These are phyloP conservation scores for Rhodotorula sp. DNA, from an alignment of 1,284 basidiomycete genomes.

Conservation along the genomic window DNA sequence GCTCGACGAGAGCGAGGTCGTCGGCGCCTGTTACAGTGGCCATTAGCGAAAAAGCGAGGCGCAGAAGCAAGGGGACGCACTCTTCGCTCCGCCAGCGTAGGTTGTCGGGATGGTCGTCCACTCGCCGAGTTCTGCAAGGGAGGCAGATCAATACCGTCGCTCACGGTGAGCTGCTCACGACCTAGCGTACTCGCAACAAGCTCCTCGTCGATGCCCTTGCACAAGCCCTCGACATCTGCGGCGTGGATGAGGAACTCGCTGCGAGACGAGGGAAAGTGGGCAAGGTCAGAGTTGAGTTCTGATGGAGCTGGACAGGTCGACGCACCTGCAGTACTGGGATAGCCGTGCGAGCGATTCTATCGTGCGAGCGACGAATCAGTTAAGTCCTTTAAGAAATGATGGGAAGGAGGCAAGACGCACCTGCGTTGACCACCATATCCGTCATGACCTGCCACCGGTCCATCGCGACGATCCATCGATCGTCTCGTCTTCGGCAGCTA, in stretches of 20 bases:
- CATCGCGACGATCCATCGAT: conserved; percentile 93
- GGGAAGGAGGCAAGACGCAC: conserved; percentile 50
- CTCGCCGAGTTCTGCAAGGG: conserved; percentile 72
- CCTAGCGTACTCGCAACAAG: conserved; percentile 66
- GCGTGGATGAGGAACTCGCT: conserved; percentile 97
- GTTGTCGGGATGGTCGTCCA: conserved; percentile 91
- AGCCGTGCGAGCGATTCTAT: conserved; percentile 68
- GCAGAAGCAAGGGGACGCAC: conserved; percentile 52
- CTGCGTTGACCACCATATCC: conserved; percentile 84
- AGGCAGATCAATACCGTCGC: background rate
- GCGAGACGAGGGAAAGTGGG: background rate
- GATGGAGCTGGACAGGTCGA: background rate
- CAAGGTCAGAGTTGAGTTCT: background rate
- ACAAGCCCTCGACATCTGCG: conserved; percentile 95
- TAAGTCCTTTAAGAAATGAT: background rate
- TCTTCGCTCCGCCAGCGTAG: conserved; percentile 93
- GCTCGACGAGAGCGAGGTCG: conserved; percentile 80
- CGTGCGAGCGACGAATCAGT: too few species aligned
- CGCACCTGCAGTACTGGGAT: conserved; percentile 71
- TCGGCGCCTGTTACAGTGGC: conserved; percentile 61
- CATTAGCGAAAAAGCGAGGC: background rate
- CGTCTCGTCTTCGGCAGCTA: conserved; percentile 76
- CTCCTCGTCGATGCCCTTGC: conserved; percentile 91
- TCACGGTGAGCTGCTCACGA: too few species aligned
- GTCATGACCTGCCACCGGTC: conserved; percentile 98